Conservation (phyloP, 1,284 basidiomycete species). For the Stygiomarasmius scandens region DNA sequence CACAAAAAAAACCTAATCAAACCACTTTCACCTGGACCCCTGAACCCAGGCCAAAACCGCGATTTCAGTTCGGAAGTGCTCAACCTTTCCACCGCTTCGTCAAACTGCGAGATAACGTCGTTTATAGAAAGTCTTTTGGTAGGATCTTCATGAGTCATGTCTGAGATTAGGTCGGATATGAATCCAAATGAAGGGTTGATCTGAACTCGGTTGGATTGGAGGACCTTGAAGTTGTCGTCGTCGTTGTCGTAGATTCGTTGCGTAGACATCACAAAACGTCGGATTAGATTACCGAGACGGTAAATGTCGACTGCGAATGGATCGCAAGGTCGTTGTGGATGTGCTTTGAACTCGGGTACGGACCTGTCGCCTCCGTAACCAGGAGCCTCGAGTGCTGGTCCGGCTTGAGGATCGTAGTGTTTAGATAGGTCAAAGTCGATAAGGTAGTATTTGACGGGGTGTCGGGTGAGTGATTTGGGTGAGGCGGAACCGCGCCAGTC, state of each 20-base stretch:
- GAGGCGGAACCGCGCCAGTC: slow-evolving; percentile 24
- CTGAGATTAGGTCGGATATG: slow-evolving; percentile 23
- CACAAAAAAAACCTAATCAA: background rate
- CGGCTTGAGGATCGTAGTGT: slow-evolving; percentile 22
- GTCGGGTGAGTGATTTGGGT: slow-evolving; percentile 27
- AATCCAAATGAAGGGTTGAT: slow-evolving; percentile 23
- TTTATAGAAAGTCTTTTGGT: slow-evolving; percentile 28
- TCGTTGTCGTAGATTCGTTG: background rate
- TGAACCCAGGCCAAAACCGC: background rate
- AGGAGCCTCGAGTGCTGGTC: background rate
- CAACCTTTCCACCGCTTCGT: slow-evolving; percentile 15
- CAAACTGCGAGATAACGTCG: slow-evolving; percentile 25
- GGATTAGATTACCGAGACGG: slow-evolving; percentile 36
- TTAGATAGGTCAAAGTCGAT: slow-evolving; percentile 35
- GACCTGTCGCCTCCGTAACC: slow-evolving; percentile 12
- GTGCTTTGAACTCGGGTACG: slow-evolving; percentile 23
- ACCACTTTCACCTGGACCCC: background rate
- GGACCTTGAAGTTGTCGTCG: too few relatives aligned
- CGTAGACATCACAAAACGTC: background rate
- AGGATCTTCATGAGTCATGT: slow-evolving; percentile 31
- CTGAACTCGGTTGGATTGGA: too few relatives aligned
- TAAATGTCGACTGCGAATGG: slow-evolving; percentile 41
- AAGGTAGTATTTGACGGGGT: slow-evolving; percentile 34
- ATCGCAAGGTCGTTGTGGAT: slow-evolving; percentile 26
- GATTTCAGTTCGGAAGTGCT: slow-evolving; percentile 7